These are phyloP conservation scores for Mycena citricolor DNA, from an alignment of 1,284 basidiomycete species.

Conservation along the genomic window DNA sequence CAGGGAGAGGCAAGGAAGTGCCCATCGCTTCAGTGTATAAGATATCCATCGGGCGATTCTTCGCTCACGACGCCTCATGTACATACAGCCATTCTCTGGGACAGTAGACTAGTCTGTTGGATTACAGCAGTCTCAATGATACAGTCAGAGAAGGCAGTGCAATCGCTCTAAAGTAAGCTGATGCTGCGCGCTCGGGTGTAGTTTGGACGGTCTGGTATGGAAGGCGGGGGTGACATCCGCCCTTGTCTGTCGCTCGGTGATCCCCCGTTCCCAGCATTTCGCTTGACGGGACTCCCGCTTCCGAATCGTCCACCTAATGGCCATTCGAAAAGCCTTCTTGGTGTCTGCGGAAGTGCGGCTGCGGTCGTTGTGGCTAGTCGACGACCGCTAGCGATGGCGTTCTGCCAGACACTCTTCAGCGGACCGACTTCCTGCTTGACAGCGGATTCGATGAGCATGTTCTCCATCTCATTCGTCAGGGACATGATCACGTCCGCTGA, in stretches of 20 bases:
- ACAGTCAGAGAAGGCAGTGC: too few species aligned
- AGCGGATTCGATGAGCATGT: conserved; percentile 61
- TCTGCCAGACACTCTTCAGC: conserved; percentile 50
- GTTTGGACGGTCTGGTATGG: too few species aligned
- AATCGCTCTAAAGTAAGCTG: too few species aligned
- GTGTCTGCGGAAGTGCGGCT: conserved; percentile 1
- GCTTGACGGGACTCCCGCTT: conserved; percentile 4
- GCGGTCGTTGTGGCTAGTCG: conserved; percentile 3
- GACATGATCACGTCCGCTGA: conserved; percentile 38
- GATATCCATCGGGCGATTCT: too few species aligned
- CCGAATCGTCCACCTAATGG: conserved; percentile 1
- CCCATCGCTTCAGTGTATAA: conserved; percentile 24
- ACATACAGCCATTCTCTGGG: too few species aligned
- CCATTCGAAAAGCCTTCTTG: conserved; percentile 10
- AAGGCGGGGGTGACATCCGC: conserved; percentile 12
- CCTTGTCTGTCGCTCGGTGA: neutral
- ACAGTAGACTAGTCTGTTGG: too few species aligned
- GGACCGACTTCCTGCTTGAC: conserved; percentile 55
- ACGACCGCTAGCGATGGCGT: conserved; percentile 30
- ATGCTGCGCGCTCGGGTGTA: too few species aligned
- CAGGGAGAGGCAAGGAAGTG: conserved; percentile 1
- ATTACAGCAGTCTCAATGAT: too few species aligned
- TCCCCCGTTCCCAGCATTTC: neutral
- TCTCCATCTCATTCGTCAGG: conserved; percentile 57
- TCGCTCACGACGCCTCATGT: too few species aligned